Evolutionary conservation across 2,329 filamentous ascomycete genomes (phyloP), one percentile per base, ranked within the genome.

Genomic region (Ceratocystis papillata): DNA sequence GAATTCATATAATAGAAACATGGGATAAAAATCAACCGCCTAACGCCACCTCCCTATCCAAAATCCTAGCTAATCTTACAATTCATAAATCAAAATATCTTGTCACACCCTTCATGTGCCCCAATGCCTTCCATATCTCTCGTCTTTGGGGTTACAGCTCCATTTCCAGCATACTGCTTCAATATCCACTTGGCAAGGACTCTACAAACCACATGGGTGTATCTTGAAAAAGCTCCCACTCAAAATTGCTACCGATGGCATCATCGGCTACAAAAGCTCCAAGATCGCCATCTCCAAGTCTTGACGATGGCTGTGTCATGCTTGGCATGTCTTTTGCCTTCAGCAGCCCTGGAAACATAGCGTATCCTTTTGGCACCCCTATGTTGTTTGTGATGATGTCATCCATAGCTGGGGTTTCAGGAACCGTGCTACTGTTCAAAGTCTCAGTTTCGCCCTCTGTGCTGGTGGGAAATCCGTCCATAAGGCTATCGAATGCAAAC

Each of bases 231-330:
- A 48, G 12, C 22, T 63, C 45, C 45, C 66, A 65, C 17, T 41
- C 63, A 44, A 41, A 65, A 30, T 63, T 37, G n/a, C 50, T 30
- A 15, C 37, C 37, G 6, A 68, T 53, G 17, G 64, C 59, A 45
- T 67, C 63, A 22, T 68, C 67, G 22, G 65, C 63, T 17, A 68
- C 63, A 48, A 67, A 33, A 10, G 67, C 20, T 4, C 67, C 63
- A 44, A 67, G 30, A 25, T 59, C 53, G 3, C 10, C 17, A n/a
- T 48, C 61, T 5, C 44, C 55, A 45, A 57, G 46, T 62, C 25
- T 50, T 28, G 61, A 20, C 12, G 20, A 22, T 7, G 61, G 15
- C 44, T 46, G 25, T 63, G 41, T 8, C 61, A 63, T 7, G 7
- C 30, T n/a, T 6, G 15, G 41, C n/a, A 41, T 48, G 2, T 63